phyloP scores from a whole-genome alignment of 1,139 yeast species.

The Kurtzmaniella quercitrusa region DNA sequence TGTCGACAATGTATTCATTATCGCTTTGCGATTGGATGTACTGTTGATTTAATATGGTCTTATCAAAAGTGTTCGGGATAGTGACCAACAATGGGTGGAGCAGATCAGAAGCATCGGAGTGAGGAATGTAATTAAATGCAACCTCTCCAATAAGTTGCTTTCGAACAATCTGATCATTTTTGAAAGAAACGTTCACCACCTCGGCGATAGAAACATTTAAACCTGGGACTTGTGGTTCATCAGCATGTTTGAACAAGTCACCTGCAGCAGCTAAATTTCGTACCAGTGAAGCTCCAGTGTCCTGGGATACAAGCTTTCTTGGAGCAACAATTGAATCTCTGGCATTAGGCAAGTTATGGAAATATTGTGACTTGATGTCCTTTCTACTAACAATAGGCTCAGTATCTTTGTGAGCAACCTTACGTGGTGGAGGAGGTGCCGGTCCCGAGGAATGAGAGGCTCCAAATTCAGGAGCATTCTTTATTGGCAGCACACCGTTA shows the following conservation, averaged over 20 bases:
- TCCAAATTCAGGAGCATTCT: conserved; percentile 6
- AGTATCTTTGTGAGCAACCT: conserved; percentile 29
- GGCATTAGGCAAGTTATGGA: conserved; percentile 46
- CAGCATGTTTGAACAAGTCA: conserved; percentile 45
- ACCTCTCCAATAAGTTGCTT: conserved; percentile 75
- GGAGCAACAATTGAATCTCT: conserved; percentile 29
- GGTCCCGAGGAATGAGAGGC: conserved; percentile 25
- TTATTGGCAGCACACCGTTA: conserved; percentile 7
- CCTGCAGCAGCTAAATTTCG: conserved; percentile 15
- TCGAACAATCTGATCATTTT: conserved; percentile 56
- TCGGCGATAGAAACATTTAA: conserved; percentile 78
- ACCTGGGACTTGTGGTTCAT: conserved; percentile 53
- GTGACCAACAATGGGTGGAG: conserved; percentile 19
- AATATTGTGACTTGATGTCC: conserved; percentile 51
- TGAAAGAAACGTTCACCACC: conserved; percentile 68
- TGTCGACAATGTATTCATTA: conserved; percentile 22
- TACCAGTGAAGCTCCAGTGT: conserved; percentile 33
- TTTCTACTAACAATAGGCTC: conserved; percentile 24
- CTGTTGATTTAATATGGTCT: conserved; percentile 39
- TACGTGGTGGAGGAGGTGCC: conserved; percentile 76
- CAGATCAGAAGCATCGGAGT: conserved; percentile 10
- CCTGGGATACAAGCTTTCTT: conserved; percentile 20
- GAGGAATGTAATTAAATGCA: conserved; percentile 62
- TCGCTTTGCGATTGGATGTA: conserved; percentile 31
- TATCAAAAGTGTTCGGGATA: conserved; percentile 31